Conservation (phyloP, 2,329 filamentous ascomycete species). For the Thyridium curvatum region DNA sequence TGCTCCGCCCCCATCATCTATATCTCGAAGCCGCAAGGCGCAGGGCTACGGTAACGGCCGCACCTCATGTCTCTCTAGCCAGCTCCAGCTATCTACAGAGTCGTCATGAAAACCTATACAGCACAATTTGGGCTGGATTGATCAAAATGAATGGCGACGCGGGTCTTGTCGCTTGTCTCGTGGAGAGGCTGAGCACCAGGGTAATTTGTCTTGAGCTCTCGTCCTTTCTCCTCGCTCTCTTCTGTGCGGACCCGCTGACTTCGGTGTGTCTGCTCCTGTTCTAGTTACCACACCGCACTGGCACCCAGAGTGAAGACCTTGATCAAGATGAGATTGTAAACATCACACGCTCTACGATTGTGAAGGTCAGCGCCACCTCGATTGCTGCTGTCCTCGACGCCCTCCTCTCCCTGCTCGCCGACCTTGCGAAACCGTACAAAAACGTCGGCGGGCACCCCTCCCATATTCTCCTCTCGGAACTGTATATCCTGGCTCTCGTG, state of each 20-base stretch:
- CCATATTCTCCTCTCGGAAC: slow-evolving; percentile 57
- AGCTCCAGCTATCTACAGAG: neutral
- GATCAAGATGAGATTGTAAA: slow-evolving; percentile 54
- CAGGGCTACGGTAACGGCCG: too few species aligned
- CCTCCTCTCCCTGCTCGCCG: slow-evolving; percentile 51
- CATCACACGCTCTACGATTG: slow-evolving; percentile 54
- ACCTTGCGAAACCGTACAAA: slow-evolving; percentile 49
- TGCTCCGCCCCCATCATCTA: too few species aligned
- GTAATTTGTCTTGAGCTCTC: slow-evolving; percentile 28
- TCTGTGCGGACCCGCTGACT: slow-evolving; percentile 1
- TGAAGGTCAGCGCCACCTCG: slow-evolving; percentile 51
- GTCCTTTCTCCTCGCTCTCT: slow-evolving; percentile 1
- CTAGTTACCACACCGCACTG: slow-evolving; percentile 59
- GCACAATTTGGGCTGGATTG: too few species aligned
- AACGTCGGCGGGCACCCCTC: slow-evolving; percentile 45
- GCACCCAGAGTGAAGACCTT: slow-evolving; percentile 49
- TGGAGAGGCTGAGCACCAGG: slow-evolving; percentile 56
- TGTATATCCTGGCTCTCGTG: slow-evolving; percentile 56
- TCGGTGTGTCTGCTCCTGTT: slow-evolving; percentile 7
- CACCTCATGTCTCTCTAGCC: too few species aligned
- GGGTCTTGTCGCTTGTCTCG: slow-evolving; percentile 53
- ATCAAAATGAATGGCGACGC: slow-evolving; percentile 51
- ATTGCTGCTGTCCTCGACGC: slow-evolving; percentile 50
- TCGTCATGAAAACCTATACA: neutral
- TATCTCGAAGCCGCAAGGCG: too few species aligned